Percentiles rank a stretch among this genome's conserved stretches.
phyloP scores from a whole-genome alignment of 805 yeast genomes.

The Yamadazyma tumulicola region DNA sequence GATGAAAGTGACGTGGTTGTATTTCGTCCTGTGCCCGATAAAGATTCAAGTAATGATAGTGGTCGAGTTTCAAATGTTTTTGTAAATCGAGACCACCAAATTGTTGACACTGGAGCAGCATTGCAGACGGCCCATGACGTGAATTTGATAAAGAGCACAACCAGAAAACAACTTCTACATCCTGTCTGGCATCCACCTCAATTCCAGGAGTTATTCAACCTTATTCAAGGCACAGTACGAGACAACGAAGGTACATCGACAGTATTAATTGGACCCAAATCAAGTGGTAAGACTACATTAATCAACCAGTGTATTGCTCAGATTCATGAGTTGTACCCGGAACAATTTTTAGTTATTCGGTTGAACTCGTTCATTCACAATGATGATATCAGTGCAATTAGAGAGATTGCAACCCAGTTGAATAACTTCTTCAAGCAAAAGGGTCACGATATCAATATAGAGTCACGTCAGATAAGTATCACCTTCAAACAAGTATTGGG shows the following conservation, averaged over 20 bases:
- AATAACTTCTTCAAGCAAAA: conserved; percentile 35
- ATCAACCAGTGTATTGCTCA: conserved; percentile 53
- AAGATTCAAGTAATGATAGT: too few species aligned
- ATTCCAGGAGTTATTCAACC: conserved; percentile 48
- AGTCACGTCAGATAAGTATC: conserved; percentile 7
- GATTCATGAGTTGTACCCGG: conserved; percentile 36
- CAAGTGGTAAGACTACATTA: conserved; percentile 69
- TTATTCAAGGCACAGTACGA: conserved; percentile 62
- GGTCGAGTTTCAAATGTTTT: too few species aligned
- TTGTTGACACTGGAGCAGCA: too few species aligned
- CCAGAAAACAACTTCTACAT: too few species aligned
- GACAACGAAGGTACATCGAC: conserved; percentile 79
- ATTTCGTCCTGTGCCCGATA: too few species aligned
- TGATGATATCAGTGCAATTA: conserved; percentile 75
- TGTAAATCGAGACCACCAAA: too few species aligned
- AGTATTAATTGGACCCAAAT: conserved; percentile 74
- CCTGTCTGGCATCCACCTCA: conserved; percentile 20
- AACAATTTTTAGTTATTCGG: conserved; percentile 58
- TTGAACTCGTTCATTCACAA: conserved; percentile 70
- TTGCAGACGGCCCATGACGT: too few species aligned
- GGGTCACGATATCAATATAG: conserved; percentile 5
- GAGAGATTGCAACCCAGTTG: conserved; percentile 82
- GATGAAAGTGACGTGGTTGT: too few species aligned
- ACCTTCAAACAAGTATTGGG: conserved; percentile 15
- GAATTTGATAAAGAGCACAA: too few species aligned